Percentiles rank a stretch among this genome's conserved stretches.
Conservation (phyloP, 805 yeast genomes). For the baker's yeast (Saccharomyces cerevisiae) region DNA sequence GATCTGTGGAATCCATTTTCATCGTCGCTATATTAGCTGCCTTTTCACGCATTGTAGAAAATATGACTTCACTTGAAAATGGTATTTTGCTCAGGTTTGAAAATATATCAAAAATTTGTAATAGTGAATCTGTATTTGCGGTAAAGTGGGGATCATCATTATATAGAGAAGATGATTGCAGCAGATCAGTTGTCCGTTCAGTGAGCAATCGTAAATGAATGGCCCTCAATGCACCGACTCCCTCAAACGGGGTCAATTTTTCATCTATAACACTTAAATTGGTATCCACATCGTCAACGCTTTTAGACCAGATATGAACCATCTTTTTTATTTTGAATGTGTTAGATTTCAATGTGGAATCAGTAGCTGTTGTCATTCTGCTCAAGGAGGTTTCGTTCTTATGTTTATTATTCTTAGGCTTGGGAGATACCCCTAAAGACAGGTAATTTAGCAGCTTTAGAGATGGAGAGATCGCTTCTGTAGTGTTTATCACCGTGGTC, state of each 20-base stretch:
- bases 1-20: conserved; percentile 9
- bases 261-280: conserved; percentile 16
- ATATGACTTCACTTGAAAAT: conserved; percentile 62
- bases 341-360: conserved; percentile 13
- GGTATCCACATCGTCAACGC: conserved; percentile 18
- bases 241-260: conserved; percentile 19
- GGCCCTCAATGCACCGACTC: conserved; percentile 15
- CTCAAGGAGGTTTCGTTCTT: conserved; percentile 6
- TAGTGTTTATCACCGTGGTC: conserved; percentile 21
- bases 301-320: conserved; percentile 8
- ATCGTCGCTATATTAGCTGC: conserved; percentile 18
- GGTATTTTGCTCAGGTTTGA: conserved; percentile 34
- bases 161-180: conserved; percentile 49
- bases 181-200: conserved; percentile 60
- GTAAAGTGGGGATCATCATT: conserved; percentile 22
- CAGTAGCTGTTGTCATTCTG: conserved; percentile 11
- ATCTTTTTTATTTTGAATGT: conserved; percentile 14
- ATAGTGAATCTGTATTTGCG: conserved; percentile 23
- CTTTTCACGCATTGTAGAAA: conserved; percentile 26
- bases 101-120: conserved; percentile 32
- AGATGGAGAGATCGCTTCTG: conserved; percentile 26
- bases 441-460: conserved; percentile 25
- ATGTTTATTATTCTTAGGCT: neutral
- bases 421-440: conserved; percentile 8
- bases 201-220: conserved; percentile 49